These are phyloP conservation scores for Lentinula novae-zelandiae DNA, from an alignment of 1,284 basidiomycete species.

Conservation along the genomic window DNA sequence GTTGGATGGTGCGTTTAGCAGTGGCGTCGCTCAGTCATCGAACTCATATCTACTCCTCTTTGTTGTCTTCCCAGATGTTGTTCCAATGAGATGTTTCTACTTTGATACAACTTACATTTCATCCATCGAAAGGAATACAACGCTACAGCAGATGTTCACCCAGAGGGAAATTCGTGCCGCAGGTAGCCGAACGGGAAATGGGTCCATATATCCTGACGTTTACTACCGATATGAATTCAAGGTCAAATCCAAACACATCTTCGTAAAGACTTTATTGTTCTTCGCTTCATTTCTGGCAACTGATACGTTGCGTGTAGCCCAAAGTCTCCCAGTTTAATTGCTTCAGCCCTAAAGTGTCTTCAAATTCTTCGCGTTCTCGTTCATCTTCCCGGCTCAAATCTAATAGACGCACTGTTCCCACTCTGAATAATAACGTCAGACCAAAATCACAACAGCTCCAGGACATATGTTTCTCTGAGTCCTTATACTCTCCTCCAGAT, in stretches of 20 bases:
- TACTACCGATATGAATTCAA: conserved; percentile 2
- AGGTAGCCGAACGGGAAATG: background rate
- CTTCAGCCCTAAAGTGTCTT: background rate
- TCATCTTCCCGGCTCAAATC: background rate
- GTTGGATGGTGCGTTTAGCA: conserved; percentile 2
- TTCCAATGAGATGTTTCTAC: background rate
- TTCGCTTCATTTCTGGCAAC: background rate
- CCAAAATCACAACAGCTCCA: background rate
- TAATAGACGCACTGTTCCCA: background rate
- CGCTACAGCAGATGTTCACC: background rate
- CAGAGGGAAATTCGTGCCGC: background rate
- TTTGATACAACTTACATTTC: background rate
- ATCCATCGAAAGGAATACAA: background rate
- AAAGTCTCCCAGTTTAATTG: background rate
- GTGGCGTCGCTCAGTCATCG: no score
- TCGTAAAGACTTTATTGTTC: background rate
- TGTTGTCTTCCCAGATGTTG: background rate
- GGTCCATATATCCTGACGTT: background rate
- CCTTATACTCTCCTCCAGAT: conserved; percentile 4
- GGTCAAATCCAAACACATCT: background rate
- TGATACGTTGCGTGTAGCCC: background rate
- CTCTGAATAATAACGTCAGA: background rate
- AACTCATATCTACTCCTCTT: no score
- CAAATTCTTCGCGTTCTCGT: background rate
- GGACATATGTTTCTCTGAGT: background rate